Evolutionary conservation across 2,329 filamentous ascomycete genomes (phyloP).

Genomic region (Colletotrichum sp.): DNA sequence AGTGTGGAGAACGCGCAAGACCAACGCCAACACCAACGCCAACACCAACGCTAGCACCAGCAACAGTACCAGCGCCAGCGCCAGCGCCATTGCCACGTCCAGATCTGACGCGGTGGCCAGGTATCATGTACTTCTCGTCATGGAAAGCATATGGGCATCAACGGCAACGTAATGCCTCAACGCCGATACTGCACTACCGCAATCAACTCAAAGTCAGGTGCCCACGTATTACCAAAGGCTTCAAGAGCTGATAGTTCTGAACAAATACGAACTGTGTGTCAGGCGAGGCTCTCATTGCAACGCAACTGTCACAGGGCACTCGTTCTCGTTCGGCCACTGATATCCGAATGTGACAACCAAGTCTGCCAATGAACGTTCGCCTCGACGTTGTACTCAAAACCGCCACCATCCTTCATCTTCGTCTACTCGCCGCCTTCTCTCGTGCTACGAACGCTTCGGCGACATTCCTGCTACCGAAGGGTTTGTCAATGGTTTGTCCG

Average conservation of each 20-base stretch:
- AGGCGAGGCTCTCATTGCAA: background rate
- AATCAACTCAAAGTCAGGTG: background rate
- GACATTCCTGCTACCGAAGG: background rate
- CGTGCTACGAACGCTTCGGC: too few relatives aligned
- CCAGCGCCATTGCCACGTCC: background rate
- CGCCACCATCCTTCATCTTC: background rate
- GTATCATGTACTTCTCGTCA: background rate
- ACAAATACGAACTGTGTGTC: background rate
- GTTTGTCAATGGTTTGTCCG: background rate
- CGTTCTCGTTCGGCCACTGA: background rate
- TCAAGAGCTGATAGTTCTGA: background rate
- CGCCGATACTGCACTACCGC: background rate
- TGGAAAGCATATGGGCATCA: background rate
- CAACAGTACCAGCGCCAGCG: background rate
- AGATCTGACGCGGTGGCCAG: background rate
- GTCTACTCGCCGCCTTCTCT: background rate
- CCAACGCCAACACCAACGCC: background rate
- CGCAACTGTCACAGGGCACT: background rate
- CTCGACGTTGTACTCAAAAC: background rate
- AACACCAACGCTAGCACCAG: background rate
- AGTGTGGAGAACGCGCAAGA: background rate
- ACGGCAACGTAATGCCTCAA: background rate
- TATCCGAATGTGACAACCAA: background rate
- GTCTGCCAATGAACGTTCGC: background rate
- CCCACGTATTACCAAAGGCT: background rate